phyloP scores from a whole-genome alignment of 257 asterid species.

The Ilex aquifolium region DNA sequence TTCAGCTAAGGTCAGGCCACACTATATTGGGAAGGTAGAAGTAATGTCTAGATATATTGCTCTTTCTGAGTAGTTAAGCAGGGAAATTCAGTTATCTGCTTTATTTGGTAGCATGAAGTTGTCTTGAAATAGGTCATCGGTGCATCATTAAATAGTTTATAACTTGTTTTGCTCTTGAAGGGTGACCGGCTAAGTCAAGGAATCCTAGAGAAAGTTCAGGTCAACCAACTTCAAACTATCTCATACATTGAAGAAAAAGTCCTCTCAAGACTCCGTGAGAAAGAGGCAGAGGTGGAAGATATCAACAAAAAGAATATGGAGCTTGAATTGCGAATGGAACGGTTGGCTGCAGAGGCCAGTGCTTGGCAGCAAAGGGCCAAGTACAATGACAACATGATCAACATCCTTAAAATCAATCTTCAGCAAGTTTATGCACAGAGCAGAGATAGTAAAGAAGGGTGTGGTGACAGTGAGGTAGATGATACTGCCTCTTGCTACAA shows the following conservation, averaged over 20 bases:
- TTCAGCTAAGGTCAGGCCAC: too few relatives aligned
- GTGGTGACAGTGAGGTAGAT: constrained; percentile 91
- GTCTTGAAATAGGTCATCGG: too few relatives aligned
- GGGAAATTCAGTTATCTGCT: too few relatives aligned
- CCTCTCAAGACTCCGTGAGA: constrained; percentile 62
- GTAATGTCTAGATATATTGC: too few relatives aligned
- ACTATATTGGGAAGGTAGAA: too few relatives aligned
- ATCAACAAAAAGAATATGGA: constrained; percentile 75
- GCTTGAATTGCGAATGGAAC: constrained; percentile 70
- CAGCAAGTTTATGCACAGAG: constrained; percentile 72
- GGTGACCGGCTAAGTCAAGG: constrained; percentile 80
- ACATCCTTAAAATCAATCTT: constrained; percentile 59
- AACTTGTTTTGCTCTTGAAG: constrained; percentile 19
- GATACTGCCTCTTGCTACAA: constrained; percentile 86
- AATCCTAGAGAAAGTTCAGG: constrained; percentile 58
- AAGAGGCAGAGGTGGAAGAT: constrained; percentile 65
- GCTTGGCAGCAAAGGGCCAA: constrained; percentile 93
- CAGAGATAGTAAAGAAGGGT: constrained; percentile 91
- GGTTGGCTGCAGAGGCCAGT: constrained; percentile 62
- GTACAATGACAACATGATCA: constrained; percentile 71
- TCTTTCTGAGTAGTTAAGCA: too few relatives aligned
- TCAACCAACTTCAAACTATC: constrained; percentile 72
- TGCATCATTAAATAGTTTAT: too few relatives aligned
- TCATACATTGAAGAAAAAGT: constrained; percentile 80
- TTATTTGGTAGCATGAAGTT: too few relatives aligned